These are phyloP conservation scores for Lachancea mirantina DNA, from an alignment of 805 yeast species.

Conservation along the genomic window DNA sequence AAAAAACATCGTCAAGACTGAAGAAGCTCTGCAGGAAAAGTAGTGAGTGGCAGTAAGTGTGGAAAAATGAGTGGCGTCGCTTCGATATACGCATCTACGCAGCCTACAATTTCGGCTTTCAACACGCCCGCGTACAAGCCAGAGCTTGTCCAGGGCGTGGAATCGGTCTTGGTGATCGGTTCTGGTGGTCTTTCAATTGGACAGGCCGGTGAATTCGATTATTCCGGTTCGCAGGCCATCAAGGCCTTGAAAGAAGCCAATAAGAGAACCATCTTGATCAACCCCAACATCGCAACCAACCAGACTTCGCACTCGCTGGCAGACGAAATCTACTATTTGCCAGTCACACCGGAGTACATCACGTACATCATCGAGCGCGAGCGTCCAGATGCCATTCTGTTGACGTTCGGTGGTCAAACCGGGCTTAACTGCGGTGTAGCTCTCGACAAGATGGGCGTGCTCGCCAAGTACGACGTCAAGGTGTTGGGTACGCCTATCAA, in stretches of 20 bases:
- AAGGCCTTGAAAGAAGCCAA: conserved; percentile 89
- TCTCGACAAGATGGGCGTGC: conserved; percentile 89
- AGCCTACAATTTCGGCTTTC: conserved; percentile 28
- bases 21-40: not conserved
- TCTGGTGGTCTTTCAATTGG: conserved; percentile 97
- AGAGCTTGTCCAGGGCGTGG: conserved; percentile 27
- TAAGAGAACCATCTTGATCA: conserved; percentile 77
- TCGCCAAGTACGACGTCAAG: conserved; percentile 83
- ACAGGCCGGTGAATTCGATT: conserved; percentile 98
- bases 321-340: conserved; percentile 90
- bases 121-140: conserved; percentile 26
- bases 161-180: conserved; percentile 75
- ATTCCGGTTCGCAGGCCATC: conserved; percentile 95
- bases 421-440: conserved; percentile 94
- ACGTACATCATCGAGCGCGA: conserved; percentile 93
- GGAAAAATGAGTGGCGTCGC: conserved; percentile 12
- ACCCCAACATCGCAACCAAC: conserved; percentile 94
- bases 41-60: conserved; percentile 1
- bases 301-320: conserved; percentile 94
- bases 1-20: too few relatives aligned
- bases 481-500: conserved; percentile 97
- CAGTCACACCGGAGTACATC: conserved; percentile 95
- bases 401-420: conserved; percentile 98
- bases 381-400: conserved; percentile 89
- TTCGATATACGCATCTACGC: conserved; percentile 25